Evolutionary conservation across 2,329 filamentous ascomycete genomes (phyloP), one percentile per base, ranked within the genome.

Genomic region (Scortechinia acanthostroma): DNA sequence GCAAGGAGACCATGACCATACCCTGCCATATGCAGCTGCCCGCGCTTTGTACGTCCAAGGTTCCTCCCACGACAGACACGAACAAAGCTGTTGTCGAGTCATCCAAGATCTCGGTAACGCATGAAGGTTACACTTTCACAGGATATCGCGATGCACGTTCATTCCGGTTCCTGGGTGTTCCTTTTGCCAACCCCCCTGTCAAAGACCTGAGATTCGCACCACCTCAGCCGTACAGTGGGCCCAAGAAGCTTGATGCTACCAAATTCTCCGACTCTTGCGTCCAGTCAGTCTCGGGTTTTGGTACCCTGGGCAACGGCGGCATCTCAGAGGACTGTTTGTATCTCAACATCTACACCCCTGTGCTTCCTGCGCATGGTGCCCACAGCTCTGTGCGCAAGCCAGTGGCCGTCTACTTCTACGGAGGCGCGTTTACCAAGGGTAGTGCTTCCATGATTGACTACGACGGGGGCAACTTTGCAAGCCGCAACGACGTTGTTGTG

Each of bases 361-460:
- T 30, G 10, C 10, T 30, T 10, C 25, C 25, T n/a, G 25, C 10
- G 10, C 58, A 58, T 21, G 52, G 52, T 1, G 47, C 57, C 17
- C 55, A 55, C 6, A 20, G 16, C n/a, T 21, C 22, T 5, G 3
- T 21, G 19, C 22, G n/a, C 20, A 17, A 21, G 5, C 19, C 20
- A 21, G 42, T 43, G 16, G 25, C 25, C n/a, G 25, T 30, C n/a
- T 30, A 30, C n/a, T 30, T 30, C 10, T 30, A 30, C 25, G 25
- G 25, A 30, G 25, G 25, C 25, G 10, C 25, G 10, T 30, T 30
- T 30, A n/a, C n/a, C 25, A n/a, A 30, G n/a, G 25, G 25, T 10
- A 10, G 10, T 30, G 25, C 25, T 10, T 30, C 25, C 10, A n/a
- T 30, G 10, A 30, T 30, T n/a, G 25, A 30, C 25, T 30, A 30